Evolutionary conservation across 129 eudicot genomes (phyloP).

Genomic region (Scalesia atractyloides): DNA sequence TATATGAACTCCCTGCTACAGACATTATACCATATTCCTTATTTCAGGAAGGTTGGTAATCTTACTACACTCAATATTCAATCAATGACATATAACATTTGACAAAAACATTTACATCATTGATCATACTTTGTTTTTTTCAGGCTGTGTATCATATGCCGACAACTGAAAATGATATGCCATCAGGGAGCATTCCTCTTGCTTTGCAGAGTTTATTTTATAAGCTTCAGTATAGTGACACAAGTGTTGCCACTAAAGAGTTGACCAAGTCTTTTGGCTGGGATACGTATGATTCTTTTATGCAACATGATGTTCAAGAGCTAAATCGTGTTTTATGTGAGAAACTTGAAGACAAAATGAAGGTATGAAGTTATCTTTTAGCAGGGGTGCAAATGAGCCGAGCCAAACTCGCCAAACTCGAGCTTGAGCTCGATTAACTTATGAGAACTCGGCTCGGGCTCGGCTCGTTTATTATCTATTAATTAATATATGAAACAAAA

Average conservation of each 20-base stretch:
- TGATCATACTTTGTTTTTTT: constrained; percentile 15
- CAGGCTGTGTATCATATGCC: constrained; percentile 99
- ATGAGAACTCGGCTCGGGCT: too few relatives aligned
- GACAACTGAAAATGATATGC: constrained; percentile 91
- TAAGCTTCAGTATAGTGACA: constrained; percentile 86
- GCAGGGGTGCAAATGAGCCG: too few relatives aligned
- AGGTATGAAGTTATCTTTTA: constrained; percentile 46
- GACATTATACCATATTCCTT: constrained; percentile 86
- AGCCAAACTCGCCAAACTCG: too few relatives aligned
- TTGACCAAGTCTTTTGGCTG: constrained; percentile 97
- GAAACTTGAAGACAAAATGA: constrained; percentile 98
- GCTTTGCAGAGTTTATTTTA: constrained; percentile 94
- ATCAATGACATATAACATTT: not conserved
- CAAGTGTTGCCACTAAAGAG: constrained; percentile 94
- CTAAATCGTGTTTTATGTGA: constrained; percentile 94
- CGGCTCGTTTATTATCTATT: too few relatives aligned
- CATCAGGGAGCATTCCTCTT: constrained; percentile 89
- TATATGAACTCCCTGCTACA: constrained; percentile 97
- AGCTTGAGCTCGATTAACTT: too few relatives aligned
- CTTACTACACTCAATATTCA: not conserved
- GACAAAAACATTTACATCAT: constrained; percentile 20
- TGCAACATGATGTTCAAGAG: constrained; percentile 99
- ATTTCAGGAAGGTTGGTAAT: constrained; percentile 85
- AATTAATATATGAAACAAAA: too few relatives aligned
- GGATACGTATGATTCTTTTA: constrained; percentile 86